These are phyloP conservation scores for Quercus agrifolia DNA, from an alignment of 306 rosid genomes.

Conservation along the genomic window DNA sequence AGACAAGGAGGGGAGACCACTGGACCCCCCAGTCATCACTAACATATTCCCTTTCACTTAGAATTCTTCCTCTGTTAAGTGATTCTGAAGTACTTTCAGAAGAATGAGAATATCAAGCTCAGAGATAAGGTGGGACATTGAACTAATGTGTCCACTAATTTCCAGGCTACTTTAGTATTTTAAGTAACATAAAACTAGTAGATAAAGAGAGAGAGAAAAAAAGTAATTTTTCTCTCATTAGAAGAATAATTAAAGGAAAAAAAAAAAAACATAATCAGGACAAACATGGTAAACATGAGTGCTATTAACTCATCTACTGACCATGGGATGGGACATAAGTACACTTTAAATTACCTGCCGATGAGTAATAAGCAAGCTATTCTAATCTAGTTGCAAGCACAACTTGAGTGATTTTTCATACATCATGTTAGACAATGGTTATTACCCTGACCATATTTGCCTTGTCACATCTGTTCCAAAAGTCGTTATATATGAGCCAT, in stretches of 20 bases:
- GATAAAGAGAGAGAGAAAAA: background rate
- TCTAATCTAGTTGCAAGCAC: background rate
- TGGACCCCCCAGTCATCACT: slow-evolving; percentile 6
- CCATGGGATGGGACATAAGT: background rate
- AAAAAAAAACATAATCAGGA: background rate
- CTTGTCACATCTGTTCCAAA: background rate
- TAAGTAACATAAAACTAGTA: background rate
- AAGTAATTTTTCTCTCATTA: background rate
- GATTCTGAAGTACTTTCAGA: background rate
- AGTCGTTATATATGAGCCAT: background rate
- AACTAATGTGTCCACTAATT: background rate
- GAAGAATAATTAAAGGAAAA: background rate
- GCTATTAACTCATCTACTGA: background rate
- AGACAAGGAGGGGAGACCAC: background rate
- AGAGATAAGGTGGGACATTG: background rate
- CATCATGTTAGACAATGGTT: background rate
- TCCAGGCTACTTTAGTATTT: background rate
- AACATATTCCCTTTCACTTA: background rate
- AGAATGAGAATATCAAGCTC: background rate
- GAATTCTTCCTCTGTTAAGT: background rate
- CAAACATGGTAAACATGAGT: background rate
- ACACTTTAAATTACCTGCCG: background rate
- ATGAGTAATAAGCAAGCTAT: background rate
- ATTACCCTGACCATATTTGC: background rate
- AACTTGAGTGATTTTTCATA: background rate